These are phyloP conservation scores for Lipomyces anomalus DNA, from an alignment of 805 yeast genomes.

Conservation along the genomic window DNA sequence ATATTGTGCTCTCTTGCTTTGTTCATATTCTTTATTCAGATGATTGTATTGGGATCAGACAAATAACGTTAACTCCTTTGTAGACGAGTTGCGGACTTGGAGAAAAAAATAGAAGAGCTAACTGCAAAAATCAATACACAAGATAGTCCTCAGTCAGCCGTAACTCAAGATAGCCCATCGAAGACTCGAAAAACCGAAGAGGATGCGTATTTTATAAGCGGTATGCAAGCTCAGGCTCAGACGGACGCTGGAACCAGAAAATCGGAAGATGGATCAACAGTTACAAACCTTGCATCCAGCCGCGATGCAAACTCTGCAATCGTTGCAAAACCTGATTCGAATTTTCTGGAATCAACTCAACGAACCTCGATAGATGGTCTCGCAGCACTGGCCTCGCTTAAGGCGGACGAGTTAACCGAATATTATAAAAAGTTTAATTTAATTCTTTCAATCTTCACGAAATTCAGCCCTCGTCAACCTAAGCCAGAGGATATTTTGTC, in stretches of 20 bases:
- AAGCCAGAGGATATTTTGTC: slow-evolving; percentile 4
- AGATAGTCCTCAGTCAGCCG: not conserved
- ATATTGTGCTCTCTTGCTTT: not conserved
- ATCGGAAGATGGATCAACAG: not conserved
- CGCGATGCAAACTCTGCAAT: not conserved
- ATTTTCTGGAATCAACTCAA: not conserved
- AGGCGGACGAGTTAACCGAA: slow-evolving; percentile 2
- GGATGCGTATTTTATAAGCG: not conserved
- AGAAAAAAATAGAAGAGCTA: slow-evolving; percentile 28
- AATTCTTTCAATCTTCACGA: not conserved
- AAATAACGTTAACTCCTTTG: too few relatives aligned
- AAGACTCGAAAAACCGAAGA: not conserved
- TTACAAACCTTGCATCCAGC: not conserved
- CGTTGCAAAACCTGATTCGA: not conserved
- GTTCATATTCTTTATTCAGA: not conserved
- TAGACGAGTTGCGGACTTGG: slow-evolving; percentile 33
- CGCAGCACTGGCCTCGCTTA: slow-evolving; percentile 5
- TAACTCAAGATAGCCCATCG: not conserved
- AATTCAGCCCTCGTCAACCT: not conserved
- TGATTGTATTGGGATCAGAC: too few relatives aligned
- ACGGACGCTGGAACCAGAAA: not conserved
- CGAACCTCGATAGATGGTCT: not conserved
- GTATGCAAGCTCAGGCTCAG: not conserved
- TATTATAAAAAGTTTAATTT: too few relatives aligned
- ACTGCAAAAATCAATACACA: not conserved